Evolutionary conservation across 78 protist species (phyloP).

Genomic region (Neovahlkampfia damariscottae): DNA sequence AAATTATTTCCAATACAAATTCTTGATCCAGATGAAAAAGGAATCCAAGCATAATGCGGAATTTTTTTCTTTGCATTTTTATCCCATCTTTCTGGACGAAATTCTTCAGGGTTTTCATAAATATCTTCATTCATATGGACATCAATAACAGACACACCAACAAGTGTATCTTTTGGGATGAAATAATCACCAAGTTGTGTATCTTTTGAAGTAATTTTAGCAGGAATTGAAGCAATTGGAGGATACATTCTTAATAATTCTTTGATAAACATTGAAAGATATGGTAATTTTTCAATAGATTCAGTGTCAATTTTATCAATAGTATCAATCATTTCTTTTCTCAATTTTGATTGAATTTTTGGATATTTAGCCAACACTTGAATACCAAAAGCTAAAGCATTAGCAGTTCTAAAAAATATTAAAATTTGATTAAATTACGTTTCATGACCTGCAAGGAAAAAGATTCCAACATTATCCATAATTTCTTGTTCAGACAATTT

Average conservation of each 20-base stretch:
- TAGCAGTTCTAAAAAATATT: not conserved
- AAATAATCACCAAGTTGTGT: not conserved
- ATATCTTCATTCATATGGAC: not conserved
- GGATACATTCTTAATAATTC: not conserved
- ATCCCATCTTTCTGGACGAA: not conserved
- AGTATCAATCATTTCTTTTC: not conserved
- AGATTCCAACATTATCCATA: not conserved
- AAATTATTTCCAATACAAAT: not conserved
- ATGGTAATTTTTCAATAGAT: not conserved
- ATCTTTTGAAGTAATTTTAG: not conserved
- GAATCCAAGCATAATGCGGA: not conserved
- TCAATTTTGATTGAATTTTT: not conserved
- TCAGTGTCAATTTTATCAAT: not conserved
- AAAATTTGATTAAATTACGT: not conserved
- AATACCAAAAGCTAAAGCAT: not conserved
- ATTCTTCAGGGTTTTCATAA: not conserved
- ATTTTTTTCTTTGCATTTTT: not conserved
- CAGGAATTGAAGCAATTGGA: not conserved
- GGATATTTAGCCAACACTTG: not conserved
- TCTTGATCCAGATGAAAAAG: not conserved
- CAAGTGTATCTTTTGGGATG: not conserved
- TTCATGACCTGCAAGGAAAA: not conserved
- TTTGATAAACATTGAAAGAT: not conserved
- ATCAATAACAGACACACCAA: not conserved
- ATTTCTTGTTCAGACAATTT: not conserved